A percentile compares a stretch with the other conserved stretches of the same genome.
These are phyloP conservation scores for Fusarium kyushuense DNA, from an alignment of 2,329 filamentous ascomycete genomes.

Conservation along the genomic window DNA sequence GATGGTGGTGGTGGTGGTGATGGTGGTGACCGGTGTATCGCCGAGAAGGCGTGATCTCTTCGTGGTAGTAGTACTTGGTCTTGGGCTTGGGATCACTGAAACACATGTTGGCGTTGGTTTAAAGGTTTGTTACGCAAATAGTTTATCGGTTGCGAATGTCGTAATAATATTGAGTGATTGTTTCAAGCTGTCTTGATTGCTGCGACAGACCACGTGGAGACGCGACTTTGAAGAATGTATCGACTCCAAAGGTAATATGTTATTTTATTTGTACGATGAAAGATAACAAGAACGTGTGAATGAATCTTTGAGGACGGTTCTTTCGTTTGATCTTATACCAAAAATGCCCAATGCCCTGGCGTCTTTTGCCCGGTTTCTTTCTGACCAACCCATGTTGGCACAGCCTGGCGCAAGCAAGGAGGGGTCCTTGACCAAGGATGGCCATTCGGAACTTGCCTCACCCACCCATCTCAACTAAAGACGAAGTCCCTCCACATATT, in stretches of 20 bases:
- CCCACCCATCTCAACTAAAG: constrained; percentile 36
- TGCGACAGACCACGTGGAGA: neutral
- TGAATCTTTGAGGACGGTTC: constrained; percentile 24
- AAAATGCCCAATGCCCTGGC: constrained; percentile 32
- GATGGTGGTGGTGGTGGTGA: constrained; percentile 52
- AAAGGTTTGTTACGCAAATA: constrained; percentile 11
- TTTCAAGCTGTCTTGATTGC: neutral
- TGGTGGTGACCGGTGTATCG: constrained; percentile 54
- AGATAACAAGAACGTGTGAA: constrained; percentile 8
- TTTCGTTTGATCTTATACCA: constrained; percentile 45
- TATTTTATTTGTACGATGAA: constrained; percentile 11
- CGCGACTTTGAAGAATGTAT: neutral
- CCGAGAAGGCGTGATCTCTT: constrained; percentile 64
- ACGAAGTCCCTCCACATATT: constrained; percentile 28
- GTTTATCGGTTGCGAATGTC: constrained; percentile 12
- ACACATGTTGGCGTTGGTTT: constrained; percentile 59
- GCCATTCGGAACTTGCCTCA: constrained; percentile 35
- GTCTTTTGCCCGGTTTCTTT: constrained; percentile 48
- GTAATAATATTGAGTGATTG: neutral
- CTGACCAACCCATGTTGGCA: constrained; percentile 41
- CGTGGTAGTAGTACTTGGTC: constrained; percentile 67
- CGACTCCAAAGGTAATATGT: neutral
- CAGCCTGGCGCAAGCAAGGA: constrained; percentile 37
- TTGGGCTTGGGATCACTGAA: constrained; percentile 59
- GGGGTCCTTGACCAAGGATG: constrained; percentile 39